phyloP scores from a whole-genome alignment of 495 filamentous ascomycete genomes.

The Ascobolus immersus region DNA sequence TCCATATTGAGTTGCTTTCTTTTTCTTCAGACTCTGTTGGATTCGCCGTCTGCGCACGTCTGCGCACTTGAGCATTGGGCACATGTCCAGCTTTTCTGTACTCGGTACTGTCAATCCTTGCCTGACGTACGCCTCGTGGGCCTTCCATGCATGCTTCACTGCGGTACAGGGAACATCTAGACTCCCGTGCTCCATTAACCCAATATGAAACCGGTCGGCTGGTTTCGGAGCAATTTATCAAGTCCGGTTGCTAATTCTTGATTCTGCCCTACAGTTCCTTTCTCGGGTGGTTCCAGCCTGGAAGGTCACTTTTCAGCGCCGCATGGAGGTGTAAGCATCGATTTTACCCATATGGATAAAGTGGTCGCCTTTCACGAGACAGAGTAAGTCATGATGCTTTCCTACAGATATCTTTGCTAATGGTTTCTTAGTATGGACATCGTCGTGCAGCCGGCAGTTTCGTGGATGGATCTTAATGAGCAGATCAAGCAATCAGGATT shows the following conservation, averaged over 20 bases:
- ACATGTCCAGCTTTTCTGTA: too few relatives aligned
- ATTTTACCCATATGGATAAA: conserved; percentile 53
- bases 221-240: too few relatives aligned
- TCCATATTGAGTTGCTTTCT: not conserved
- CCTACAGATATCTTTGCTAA: not conserved
- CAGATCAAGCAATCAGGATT: conserved; percentile 37
- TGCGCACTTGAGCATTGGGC: too few relatives aligned
- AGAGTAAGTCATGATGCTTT: conserved; percentile 20
- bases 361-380: conserved; percentile 43
- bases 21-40: too few relatives aligned
- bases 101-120: too few relatives aligned
- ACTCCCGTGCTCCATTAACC: too few relatives aligned
- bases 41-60: too few relatives aligned
- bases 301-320: conserved; percentile 60
- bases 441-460: conserved; percentile 55
- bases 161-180: too few relatives aligned
- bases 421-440: conserved; percentile 29
- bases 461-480: conserved; percentile 58
- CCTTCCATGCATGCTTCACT: too few relatives aligned
- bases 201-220: too few relatives aligned
- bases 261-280: conserved; percentile 4
- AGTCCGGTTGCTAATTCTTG: too few relatives aligned
- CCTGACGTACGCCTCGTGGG: too few relatives aligned
- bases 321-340: conserved; percentile 47
- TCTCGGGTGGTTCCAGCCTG: conserved; percentile 48